Percentiles rank a stretch among this genome's conserved stretches.
Evolutionary conservation across 805 yeast species (phyloP).

Genomic region (Metschnikowia colocasiae): DNA sequence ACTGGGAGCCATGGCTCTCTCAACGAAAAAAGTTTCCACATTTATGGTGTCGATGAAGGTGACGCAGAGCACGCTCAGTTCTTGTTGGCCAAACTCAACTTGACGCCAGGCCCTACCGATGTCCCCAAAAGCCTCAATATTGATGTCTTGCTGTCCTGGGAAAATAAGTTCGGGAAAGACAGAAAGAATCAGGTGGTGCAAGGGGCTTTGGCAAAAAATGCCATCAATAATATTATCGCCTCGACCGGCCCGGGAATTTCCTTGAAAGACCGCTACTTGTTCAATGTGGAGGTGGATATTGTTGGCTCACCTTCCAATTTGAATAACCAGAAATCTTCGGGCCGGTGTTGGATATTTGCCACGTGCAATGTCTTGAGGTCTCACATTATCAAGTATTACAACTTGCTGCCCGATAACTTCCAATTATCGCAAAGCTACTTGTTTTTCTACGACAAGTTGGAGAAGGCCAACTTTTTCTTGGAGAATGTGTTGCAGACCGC

Average conservation of each 20-base stretch:
- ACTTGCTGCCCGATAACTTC: conserved; percentile 49
- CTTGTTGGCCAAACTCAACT: neutral
- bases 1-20: neutral
- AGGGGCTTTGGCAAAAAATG: conserved; percentile 49
- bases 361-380: conserved; percentile 70
- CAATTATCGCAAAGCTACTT: conserved; percentile 76
- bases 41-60: neutral
- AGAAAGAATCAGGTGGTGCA: conserved; percentile 52
- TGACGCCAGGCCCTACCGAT: neutral
- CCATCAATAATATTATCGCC: conserved; percentile 41
- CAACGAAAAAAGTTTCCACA: neutral
- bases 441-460: conserved; percentile 83
- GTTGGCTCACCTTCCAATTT: conserved; percentile 35
- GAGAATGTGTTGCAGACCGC: conserved; percentile 73
- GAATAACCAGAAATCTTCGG: conserved; percentile 66
- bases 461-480: conserved; percentile 75
- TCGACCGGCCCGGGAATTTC: conserved; percentile 22
- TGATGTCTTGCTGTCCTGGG: conserved; percentile 42
- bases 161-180: conserved; percentile 39
- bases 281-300: conserved; percentile 34
- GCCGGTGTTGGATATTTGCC: conserved; percentile 90
- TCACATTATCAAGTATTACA: conserved; percentile 56
- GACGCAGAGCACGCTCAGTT: neutral
- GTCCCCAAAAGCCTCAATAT: conserved; percentile 10
- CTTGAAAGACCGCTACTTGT: conserved; percentile 30